These are phyloP conservation scores for Exobasidium cylindrosporum DNA, from an alignment of 1,284 basidiomycete species.

Conservation along the genomic window DNA sequence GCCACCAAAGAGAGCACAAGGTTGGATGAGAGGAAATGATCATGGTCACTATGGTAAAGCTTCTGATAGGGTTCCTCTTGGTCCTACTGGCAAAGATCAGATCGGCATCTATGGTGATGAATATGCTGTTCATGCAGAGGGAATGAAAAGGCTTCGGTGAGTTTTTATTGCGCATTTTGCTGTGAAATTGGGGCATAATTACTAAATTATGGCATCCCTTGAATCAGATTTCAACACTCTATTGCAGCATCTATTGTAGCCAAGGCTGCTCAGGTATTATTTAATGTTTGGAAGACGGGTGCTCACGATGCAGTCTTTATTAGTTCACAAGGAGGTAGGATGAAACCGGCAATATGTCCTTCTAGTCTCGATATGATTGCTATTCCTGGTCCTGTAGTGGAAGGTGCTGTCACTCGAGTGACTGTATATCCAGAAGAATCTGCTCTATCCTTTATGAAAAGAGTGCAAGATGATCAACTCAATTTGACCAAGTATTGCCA, in stretches of 20 bases:
- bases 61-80: neutral
- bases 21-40: slow-evolving; percentile 6
- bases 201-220: too few species aligned
- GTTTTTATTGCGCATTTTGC: too few species aligned
- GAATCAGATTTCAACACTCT: neutral
- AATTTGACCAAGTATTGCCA: neutral
- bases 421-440: neutral
- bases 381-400: neutral
- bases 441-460: neutral
- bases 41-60: neutral
- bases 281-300: neutral
- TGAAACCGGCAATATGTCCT: neutral
- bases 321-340: neutral
- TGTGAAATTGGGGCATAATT: too few species aligned
- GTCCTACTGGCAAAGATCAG: neutral
- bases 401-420: neutral
- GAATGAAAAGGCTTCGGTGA: neutral
- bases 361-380: neutral
- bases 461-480: neutral
- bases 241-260: neutral
- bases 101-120: neutral
- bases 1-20: neutral
- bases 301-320: neutral
- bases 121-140: neutral
- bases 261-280: slow-evolving; percentile 4